A percentile compares a stretch with the other conserved stretches of the same genome.
phyloP scores from a whole-genome alignment of 2,329 filamentous ascomycete species.

The Pyrenophora graminea region DNA sequence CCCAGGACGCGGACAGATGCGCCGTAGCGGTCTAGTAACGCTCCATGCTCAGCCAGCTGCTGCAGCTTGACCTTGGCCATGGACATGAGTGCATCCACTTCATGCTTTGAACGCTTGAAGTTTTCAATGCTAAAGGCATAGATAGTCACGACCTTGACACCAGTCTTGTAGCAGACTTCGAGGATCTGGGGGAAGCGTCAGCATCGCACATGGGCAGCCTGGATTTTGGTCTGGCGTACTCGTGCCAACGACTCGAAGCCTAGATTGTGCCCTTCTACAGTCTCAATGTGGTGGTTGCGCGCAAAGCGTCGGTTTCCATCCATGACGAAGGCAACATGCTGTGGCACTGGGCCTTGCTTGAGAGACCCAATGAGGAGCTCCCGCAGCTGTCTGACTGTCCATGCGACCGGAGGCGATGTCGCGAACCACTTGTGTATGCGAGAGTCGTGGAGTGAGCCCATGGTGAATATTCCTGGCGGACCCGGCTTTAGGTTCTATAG shows the following conservation, averaged over 20 bases:
- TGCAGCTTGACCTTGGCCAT: constrained; percentile 94
- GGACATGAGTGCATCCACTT: constrained; percentile 96
- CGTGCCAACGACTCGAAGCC: constrained; percentile 93
- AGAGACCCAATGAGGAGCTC: constrained; percentile 87
- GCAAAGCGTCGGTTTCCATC: constrained; percentile 96
- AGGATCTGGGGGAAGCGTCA: constrained; percentile 63
- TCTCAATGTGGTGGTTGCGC: constrained; percentile 87
- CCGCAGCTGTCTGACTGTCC: constrained; percentile 76
- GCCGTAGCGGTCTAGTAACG: constrained; percentile 89
- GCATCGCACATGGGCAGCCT: constrained; percentile 39
- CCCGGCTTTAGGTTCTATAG: constrained; percentile 12
- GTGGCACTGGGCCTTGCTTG: constrained; percentile 86
- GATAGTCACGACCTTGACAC: constrained; percentile 94
- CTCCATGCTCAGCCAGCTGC: constrained; percentile 90
- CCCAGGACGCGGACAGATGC: constrained; percentile 85
- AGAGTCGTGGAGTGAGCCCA: constrained; percentile 61
- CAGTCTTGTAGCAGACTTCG: constrained; percentile 97
- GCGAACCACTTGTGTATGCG: constrained; percentile 75
- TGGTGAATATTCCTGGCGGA: constrained; percentile 26
- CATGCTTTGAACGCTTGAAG: constrained; percentile 94
- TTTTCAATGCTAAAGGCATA: constrained; percentile 99
- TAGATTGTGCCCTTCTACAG: constrained; percentile 91
- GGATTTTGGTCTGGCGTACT: constrained; percentile 55
- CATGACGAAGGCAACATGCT: constrained; percentile 99
- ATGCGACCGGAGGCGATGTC: constrained; percentile 89